Base-by-base conservation (phyloP, 305 asterid species). In the Fraxinus angustifolia region DNA sequence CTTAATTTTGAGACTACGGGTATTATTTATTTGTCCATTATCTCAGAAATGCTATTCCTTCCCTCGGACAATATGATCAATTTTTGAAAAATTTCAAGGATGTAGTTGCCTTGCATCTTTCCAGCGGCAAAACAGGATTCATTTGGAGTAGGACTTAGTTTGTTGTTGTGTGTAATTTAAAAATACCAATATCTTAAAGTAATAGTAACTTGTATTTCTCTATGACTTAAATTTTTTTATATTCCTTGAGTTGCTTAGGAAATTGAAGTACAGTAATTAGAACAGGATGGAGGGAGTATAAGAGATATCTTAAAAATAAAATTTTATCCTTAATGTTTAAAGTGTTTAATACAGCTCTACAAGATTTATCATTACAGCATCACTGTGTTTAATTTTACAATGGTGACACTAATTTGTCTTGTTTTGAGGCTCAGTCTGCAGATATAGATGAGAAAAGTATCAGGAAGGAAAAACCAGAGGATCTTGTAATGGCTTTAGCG, bases 371-470 rank as follows among this genome's bases (percentile, higher is more conserved):
- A 10, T 11, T 26, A 30, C 73, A 67, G 38, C 38, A 28, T 28
- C 17, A 10, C 17, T 6, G 40, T 34, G 35, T 72, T 53, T 16
- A 73, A 62, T 31, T 62, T 31, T 30, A 8, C 73, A 28, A 28
- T 6, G 3, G n/a, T 31, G 34, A 21, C n/a, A 11, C 76, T 70
- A 42, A 72, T 36, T 58, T 82, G 58, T 60, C 68, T 78, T 65
- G 1, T 73, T 81, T 83, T 82, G 81, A 75, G 79, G 68, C 80
- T 42, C 84, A 91, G 98, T 82, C 88, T 78, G 97, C 97, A 71
- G 98, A 94, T 83, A 92, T 92, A 71, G 97, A 94, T 73, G 97
- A 94, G 86, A 87, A 90, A 85, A 88, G 95, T 78, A 92, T 92
- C 82, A 85, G 97, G 88, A 90, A 83, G 87, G 95, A 91, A n/a